Evolutionary conservation across 305 asterid genomes (phyloP), one percentile per base, ranked within the genome.

Genomic region (Plantago coronopus): DNA sequence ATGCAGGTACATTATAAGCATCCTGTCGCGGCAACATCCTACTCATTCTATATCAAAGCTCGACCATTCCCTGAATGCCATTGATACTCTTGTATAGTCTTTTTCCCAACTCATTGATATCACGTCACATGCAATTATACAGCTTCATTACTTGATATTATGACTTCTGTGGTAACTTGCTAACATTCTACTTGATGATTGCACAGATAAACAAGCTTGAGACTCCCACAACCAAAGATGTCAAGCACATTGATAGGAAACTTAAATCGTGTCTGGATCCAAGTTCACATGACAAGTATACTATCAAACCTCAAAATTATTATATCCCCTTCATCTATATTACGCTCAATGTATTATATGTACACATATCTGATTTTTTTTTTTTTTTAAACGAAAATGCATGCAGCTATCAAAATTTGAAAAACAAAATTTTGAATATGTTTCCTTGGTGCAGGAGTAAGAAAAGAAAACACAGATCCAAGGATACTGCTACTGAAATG

Each of bases 191-290:
- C 19, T 64, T 46, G 43, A 54, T 53, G 54, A 31, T 65, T 61
- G 2, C 59, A 66, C 94, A 91, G 98, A 70, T 91, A 47, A 74
- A 65, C 74, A 84, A 81, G 79, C 91, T 91, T 1, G 94, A 78
- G 79, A 86, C 87, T 31, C 96, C 89, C 45, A 71, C 85, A 14
- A 53, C 87, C 27, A 85, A 83, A 73, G 96, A 91, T 37, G 91
- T 91, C 63, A 91, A 91, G 79, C 98, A 88, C 85, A 83, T 91
- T 20, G 98, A 91, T 67, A 78, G 95, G 81, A 91, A 91, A 71
- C 94, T 91, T 40, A 91, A 84, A 79, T 82, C 90, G 1, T 91
- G 98, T 74, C 73, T 84, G 77, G 98, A 91, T 75, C 95, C 96
- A 18, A 78, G 84, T 72, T 78, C 89, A 38, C 98, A 88, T 40